Base-by-base conservation (phyloP, 495 filamentous ascomycete genomes). In the Penicillium paradoxum region DNA sequence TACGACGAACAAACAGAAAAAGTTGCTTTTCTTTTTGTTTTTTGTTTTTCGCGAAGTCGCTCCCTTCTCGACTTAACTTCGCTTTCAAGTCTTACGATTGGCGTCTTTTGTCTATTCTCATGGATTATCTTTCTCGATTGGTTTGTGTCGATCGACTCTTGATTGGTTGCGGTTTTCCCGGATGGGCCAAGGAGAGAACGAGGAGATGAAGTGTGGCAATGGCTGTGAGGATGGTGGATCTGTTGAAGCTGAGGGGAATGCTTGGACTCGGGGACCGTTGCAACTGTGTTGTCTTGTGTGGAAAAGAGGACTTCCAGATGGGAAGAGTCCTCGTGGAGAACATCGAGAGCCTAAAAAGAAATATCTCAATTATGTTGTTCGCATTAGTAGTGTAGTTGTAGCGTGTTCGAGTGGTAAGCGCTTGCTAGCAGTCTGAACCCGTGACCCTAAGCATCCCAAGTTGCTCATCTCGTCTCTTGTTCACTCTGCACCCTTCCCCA, bases 1-100 rank as follows among this genome's bases (percentile, higher is more conserved):
- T 69, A 69, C 69, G 71, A 73, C 67, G 63, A 71, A 68, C 67
- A 69, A 63, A 56, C 55, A 38, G 54, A 58, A 73, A 71, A 74
- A 68, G 61, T 68, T 66, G 63, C 56, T 37, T 22, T 22, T 34
- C 45, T 56, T 58, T 42, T 54, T 49, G 34, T 58, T 54, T 58
- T 51, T 61, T 51, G 72, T 54, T 37, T 57, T 52, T 58, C 55
- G 72, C 65, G 64, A 71, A 65, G 55, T 64, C 63, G 55, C 65
- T 34, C 46, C 34, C 34, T 37, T 37, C 34, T 53, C 36, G 38
- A 48, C 37, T 53, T 55, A 51, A 37, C 43, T 52, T 51, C 29
- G 29, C 29, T 55, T 47, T 66, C 62, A 67, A 65, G 69, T 68
- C 70, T 75, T 66, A 73, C 62, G 69, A 71, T 67, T 70, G 71